Evolutionary conservation across 352 stramenopile species (phyloP).

Genomic region (Phytophthora pini): DNA sequence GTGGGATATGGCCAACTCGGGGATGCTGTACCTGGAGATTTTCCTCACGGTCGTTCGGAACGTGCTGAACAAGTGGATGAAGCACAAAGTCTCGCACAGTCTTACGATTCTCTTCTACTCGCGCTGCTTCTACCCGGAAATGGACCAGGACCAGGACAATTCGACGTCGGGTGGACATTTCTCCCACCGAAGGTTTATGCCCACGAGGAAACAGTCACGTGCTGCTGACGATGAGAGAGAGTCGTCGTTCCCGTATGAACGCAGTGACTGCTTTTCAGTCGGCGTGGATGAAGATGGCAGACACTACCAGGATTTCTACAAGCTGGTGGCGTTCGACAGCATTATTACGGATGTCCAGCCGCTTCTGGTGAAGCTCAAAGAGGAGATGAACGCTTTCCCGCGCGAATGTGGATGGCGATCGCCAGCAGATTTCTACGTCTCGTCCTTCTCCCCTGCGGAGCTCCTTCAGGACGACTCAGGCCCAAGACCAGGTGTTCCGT

Average conservation of each 20-base stretch:
- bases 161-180: constrained; percentile 21
- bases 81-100: constrained; percentile 90
- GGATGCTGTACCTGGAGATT: constrained; percentile 91
- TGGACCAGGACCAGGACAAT: constrained; percentile 54
- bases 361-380: constrained; percentile 76
- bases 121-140: constrained; percentile 86
- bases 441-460: constrained; percentile 32
- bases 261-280: constrained; percentile 71
- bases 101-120: constrained; percentile 94
- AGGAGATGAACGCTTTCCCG: constrained; percentile 81
- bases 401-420: constrained; percentile 71
- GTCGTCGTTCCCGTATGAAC: constrained; percentile 70
- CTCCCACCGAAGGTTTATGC: constrained; percentile 21
- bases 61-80: constrained; percentile 92
- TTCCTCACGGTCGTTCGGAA: constrained; percentile 84
- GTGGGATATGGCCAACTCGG: constrained; percentile 93
- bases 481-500: constrained; percentile 58
- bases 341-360: constrained; percentile 70
- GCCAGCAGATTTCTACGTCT: constrained; percentile 50
- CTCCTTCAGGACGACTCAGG: constrained; percentile 16
- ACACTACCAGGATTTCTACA: constrained; percentile 90
- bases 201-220: constrained; percentile 27
- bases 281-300: constrained; percentile 78
- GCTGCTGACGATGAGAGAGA: constrained; percentile 39
- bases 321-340: constrained; percentile 81